Conservation (phyloP, 371 early-diverging fungal species). For the Syncephalis plumigaleata region DNA sequence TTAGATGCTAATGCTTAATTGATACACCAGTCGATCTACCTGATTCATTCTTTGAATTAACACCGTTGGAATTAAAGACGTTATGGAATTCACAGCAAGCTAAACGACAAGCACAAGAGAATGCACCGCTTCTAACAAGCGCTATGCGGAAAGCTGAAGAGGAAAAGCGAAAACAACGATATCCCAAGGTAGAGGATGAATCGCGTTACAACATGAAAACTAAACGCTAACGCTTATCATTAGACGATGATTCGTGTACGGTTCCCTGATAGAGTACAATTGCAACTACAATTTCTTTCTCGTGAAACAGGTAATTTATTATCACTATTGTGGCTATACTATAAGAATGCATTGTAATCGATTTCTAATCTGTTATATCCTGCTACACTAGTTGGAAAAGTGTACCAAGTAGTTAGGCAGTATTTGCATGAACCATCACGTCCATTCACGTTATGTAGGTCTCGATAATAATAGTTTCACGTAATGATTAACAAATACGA, state of each 20-base stretch:
- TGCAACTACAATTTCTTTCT: conserved; percentile 31
- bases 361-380: background rate
- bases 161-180: conserved; percentile 21
- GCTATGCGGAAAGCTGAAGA: conserved; percentile 31
- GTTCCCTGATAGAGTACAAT: conserved; percentile 29
- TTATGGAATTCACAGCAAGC: conserved; percentile 17
- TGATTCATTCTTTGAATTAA: conserved; percentile 38
- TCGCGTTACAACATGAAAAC: no score
- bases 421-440: conserved; percentile 1
- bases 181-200: conserved; percentile 34
- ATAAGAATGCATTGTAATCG: background rate
- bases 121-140: conserved; percentile 34
- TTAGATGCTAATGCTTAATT: no score
- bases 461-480: background rate
- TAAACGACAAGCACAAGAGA: conserved; percentile 13
- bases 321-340: background rate
- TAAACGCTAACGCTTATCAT: no score
- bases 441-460: conserved; percentile 2
- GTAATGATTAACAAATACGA: background rate
- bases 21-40: conserved; percentile 13
- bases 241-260: conserved; percentile 33
- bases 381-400: background rate
- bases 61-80: conserved; percentile 25
- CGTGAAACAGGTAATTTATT: conserved; percentile 15
- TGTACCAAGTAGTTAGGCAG: conserved; percentile 4